A percentile compares a stretch with the other conserved stretches of the same genome.
phyloP scores from a whole-genome alignment of 805 yeast genomes.

The Ogataea zsoltii region DNA sequence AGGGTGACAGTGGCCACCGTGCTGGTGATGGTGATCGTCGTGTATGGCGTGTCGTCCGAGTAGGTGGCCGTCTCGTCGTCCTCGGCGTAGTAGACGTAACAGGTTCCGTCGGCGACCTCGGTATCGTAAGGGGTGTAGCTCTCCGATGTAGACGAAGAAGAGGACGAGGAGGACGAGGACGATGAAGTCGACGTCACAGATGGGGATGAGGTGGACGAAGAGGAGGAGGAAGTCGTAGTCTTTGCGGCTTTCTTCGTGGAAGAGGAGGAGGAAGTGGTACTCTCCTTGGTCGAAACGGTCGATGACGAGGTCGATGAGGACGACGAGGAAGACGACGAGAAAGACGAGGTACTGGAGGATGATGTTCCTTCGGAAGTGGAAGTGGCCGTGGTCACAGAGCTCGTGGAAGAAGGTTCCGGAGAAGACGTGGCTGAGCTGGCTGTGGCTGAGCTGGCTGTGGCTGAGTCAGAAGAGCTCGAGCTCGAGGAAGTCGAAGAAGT shows the following conservation, averaged over 20 bases:
- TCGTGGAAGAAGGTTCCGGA: conserved; percentile 10
- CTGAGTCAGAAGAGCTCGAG: conserved; percentile 32
- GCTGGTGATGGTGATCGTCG: conserved; percentile 36
- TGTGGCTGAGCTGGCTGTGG: conserved; percentile 10
- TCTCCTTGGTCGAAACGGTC: conserved; percentile 17
- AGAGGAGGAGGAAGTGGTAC: background rate
- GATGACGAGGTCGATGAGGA: conserved; percentile 17
- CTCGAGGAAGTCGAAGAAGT: conserved; percentile 10
- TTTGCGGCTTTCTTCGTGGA: too few relatives aligned
- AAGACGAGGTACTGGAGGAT: conserved; percentile 1
- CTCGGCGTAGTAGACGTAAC: conserved; percentile 39
- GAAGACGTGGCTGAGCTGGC: conserved; percentile 12
- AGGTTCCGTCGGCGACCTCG: conserved; percentile 32
- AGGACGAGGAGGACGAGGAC: conserved; percentile 9
- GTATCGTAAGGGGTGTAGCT: conserved; percentile 35
- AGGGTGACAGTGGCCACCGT: conserved; percentile 37
- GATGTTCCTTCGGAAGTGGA: conserved; percentile 19
- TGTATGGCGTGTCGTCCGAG: conserved; percentile 30
- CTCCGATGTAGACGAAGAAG: conserved; percentile 6
- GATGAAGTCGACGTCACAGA: conserved; percentile 9
- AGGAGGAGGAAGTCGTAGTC: background rate
- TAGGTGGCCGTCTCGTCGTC: conserved; percentile 27
- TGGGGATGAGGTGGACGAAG: conserved; percentile 23
- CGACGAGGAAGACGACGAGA: conserved; percentile 7
- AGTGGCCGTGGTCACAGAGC: conserved; percentile 14